Conservation (phyloP, 352 stramenopile species). For the Pythium utonaiense region DNA sequence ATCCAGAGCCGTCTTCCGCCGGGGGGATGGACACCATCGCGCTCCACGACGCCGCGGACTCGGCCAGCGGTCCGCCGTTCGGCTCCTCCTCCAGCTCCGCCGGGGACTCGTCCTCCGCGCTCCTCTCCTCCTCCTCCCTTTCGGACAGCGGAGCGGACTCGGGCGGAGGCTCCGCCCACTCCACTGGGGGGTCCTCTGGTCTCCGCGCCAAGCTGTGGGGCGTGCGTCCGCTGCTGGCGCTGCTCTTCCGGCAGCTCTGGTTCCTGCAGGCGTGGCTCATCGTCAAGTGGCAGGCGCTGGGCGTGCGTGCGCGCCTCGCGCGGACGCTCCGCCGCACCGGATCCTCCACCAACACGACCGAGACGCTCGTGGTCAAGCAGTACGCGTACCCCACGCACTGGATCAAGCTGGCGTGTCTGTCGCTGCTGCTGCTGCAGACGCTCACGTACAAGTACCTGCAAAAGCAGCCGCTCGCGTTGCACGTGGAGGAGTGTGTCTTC, state of each 20-base stretch:
- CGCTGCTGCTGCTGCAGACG: constrained; percentile 42
- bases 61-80: background rate
- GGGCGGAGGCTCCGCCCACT: background rate
- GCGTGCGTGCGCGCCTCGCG: constrained; percentile 19
- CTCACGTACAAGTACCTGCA: constrained; percentile 51
- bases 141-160: background rate
- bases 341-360: constrained; percentile 19
- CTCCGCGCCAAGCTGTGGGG: background rate
- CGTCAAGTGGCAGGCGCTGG: constrained; percentile 21
- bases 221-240: background rate
- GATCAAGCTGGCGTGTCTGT: constrained; percentile 53
- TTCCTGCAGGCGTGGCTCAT: constrained; percentile 19
- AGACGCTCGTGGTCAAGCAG: constrained; percentile 41
- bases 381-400: constrained; percentile 67
- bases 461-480: constrained; percentile 40
- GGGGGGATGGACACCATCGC: constrained; percentile 13
- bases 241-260: constrained; percentile 15
- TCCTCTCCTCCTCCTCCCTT: constrained; percentile 3
- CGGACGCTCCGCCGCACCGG: constrained; percentile 16
- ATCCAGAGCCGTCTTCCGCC: constrained; percentile 30
- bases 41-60: constrained; percentile 12
- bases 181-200: background rate
- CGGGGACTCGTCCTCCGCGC: constrained; percentile 1
- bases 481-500: constrained; percentile 69
- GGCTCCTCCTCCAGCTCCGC: constrained; percentile 1